Percentiles rank a stretch among this genome's conserved stretches.
phyloP scores from a whole-genome alignment of 805 yeast genomes.

The Clavispora asparagi region DNA sequence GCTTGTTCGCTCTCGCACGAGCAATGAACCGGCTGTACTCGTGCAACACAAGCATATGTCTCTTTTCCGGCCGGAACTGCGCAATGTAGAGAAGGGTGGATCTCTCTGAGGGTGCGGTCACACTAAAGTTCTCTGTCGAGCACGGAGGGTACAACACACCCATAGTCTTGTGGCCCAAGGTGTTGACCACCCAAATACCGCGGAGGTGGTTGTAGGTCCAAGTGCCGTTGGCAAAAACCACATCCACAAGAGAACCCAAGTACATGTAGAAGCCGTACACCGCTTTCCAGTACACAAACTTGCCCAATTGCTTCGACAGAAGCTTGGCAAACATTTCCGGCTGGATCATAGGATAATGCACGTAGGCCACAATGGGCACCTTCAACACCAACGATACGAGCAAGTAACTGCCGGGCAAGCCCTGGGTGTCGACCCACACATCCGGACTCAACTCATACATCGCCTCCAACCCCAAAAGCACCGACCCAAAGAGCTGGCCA shows the following conservation, averaged over 20 bases:
- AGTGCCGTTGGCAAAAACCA: constrained; percentile 75
- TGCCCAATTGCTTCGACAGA: constrained; percentile 31
- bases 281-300: constrained; percentile 63
- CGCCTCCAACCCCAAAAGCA: constrained; percentile 66
- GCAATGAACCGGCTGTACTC: constrained; percentile 57
- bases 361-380: constrained; percentile 79
- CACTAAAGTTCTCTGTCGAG: constrained; percentile 52
- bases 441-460: constrained; percentile 70
- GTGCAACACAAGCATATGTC: constrained; percentile 66
- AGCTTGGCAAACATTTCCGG: constrained; percentile 76
- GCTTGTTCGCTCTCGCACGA: constrained; percentile 12
- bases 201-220: constrained; percentile 85
- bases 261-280: constrained; percentile 60
- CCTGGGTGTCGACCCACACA: constrained; percentile 91
- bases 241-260: constrained; percentile 61
- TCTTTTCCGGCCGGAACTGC: constrained; percentile 92
- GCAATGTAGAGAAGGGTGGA: constrained; percentile 58
- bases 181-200: constrained; percentile 53
- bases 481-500: constrained; percentile 85
- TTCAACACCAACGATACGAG: constrained; percentile 50
- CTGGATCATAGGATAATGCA: constrained; percentile 93
- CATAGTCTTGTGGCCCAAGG: constrained; percentile 17
- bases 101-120: neutral
- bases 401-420: constrained; percentile 84
- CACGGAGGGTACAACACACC: constrained; percentile 83